A percentile compares a stretch with the other conserved stretches of the same genome.
Evolutionary conservation across 768 basidiomycete genomes (phyloP).

Genomic region (Termitomyces sp.): DNA sequence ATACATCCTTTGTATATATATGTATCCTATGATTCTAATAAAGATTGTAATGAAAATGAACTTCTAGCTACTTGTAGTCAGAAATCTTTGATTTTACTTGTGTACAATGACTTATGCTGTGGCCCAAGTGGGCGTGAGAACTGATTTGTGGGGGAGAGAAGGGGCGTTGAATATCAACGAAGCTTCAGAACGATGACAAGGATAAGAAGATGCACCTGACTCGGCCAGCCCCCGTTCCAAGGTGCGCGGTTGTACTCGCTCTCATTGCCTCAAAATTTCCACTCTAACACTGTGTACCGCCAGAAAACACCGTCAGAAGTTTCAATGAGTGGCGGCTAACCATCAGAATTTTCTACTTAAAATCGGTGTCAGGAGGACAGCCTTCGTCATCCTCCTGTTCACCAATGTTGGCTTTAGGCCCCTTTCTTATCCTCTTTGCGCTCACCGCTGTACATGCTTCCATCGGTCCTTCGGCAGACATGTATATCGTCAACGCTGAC

Average conservation of each 20-base stretch:
- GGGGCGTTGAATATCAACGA: too few species aligned
- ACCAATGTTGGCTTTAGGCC: neutral
- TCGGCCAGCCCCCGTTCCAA: neutral
- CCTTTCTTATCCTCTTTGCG: neutral
- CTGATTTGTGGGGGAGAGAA: too few species aligned
- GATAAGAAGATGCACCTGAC: neutral
- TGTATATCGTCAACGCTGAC: conserved; percentile 1
- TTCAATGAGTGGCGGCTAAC: neutral
- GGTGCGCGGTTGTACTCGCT: neutral
- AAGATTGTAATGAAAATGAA: too few species aligned
- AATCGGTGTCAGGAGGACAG: neutral
- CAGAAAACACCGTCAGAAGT: neutral
- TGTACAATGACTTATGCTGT: too few species aligned
- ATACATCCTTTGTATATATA: too few species aligned
- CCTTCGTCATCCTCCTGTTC: neutral
- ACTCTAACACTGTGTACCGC: neutral
- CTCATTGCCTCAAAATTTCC: neutral
- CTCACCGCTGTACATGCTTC: neutral
- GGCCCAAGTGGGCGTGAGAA: too few species aligned
- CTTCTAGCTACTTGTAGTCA: too few species aligned
- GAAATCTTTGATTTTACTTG: too few species aligned
- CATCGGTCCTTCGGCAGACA: neutral
- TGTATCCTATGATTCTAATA: too few species aligned
- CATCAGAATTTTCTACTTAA: neutral
- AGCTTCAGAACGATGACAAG: neutral